phyloP scores from a whole-genome alignment of 352 stramenopile genomes.

The Blastocystis sp. region DNA sequence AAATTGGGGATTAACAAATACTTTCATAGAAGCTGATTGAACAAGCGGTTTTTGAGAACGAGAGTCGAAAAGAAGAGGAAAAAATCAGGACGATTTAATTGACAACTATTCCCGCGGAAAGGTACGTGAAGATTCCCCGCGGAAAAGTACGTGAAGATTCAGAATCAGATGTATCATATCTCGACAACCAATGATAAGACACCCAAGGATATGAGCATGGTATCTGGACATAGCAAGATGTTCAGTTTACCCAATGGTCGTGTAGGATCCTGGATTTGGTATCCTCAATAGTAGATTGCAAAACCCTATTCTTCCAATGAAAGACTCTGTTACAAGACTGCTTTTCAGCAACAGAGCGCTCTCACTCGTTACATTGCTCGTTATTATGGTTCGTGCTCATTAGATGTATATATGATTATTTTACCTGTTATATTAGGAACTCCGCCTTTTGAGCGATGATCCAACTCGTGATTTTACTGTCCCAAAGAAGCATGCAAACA shows the following conservation, averaged over 20 bases:
- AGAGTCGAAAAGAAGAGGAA: not conserved
- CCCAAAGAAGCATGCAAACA: not conserved
- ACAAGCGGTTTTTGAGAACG: not conserved
- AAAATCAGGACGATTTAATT: not conserved
- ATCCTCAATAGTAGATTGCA: not conserved
- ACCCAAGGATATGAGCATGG: not conserved
- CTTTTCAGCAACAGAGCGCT: not conserved
- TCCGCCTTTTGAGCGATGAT: not conserved
- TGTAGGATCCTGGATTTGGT: not conserved
- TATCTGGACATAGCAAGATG: slow-evolving; percentile 44
- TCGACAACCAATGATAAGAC: not conserved
- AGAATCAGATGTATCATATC: not conserved
- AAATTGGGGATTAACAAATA: not conserved
- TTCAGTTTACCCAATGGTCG: not conserved
- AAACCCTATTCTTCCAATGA: not conserved
- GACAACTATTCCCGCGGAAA: not conserved
- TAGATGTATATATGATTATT: not conserved
- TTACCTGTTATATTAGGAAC: not conserved
- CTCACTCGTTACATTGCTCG: not conserved
- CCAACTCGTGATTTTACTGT: not conserved
- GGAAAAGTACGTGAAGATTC: not conserved
- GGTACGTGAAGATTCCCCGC: not conserved
- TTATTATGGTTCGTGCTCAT: slow-evolving; percentile 20
- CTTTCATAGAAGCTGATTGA: slow-evolving; percentile 16
- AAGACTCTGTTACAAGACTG: not conserved